Conservation (phyloP, 495 filamentous ascomycete species). For the Hypomontagnella monticulosa region DNA sequence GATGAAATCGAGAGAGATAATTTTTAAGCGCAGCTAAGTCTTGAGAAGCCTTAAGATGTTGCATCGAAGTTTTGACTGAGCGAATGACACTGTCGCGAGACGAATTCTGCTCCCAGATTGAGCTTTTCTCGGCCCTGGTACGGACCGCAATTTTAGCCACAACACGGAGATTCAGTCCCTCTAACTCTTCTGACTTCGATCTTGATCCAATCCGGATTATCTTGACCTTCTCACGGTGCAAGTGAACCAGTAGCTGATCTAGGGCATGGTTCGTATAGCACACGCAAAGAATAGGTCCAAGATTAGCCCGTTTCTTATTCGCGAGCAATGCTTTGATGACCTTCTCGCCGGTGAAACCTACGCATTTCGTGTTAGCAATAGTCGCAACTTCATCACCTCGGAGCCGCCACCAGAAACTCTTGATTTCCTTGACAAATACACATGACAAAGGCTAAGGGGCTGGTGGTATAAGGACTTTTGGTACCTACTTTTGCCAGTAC, state of each 20-base stretch:
- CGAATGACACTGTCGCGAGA: not conserved
- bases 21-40: conserved; percentile 6
- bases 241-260: conserved; percentile 76
- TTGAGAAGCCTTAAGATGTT: conserved; percentile 27
- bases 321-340: conserved; percentile 67
- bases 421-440: not conserved
- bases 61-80: conserved; percentile 7
- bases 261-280: conserved; percentile 80
- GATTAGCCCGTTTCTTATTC: conserved; percentile 56
- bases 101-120: conserved; percentile 19
- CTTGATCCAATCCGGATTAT: conserved; percentile 76
- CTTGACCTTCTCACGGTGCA: conserved; percentile 64
- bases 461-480: no score
- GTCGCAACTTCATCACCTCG: not conserved
- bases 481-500: conserved; percentile 73
- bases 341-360: conserved; percentile 51
- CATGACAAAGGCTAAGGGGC: not conserved
- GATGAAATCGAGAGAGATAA: conserved; percentile 21
- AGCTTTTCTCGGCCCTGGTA: conserved; percentile 46
- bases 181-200: conserved; percentile 68
- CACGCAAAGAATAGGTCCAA: conserved; percentile 73
- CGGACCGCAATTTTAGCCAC: conserved; percentile 43
- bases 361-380: conserved; percentile 27
- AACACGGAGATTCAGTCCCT: conserved; percentile 57
- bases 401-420: not conserved